These are phyloP conservation scores for Thielaviopsis ethacetica DNA, from an alignment of 2,329 filamentous ascomycete genomes.

Conservation along the genomic window DNA sequence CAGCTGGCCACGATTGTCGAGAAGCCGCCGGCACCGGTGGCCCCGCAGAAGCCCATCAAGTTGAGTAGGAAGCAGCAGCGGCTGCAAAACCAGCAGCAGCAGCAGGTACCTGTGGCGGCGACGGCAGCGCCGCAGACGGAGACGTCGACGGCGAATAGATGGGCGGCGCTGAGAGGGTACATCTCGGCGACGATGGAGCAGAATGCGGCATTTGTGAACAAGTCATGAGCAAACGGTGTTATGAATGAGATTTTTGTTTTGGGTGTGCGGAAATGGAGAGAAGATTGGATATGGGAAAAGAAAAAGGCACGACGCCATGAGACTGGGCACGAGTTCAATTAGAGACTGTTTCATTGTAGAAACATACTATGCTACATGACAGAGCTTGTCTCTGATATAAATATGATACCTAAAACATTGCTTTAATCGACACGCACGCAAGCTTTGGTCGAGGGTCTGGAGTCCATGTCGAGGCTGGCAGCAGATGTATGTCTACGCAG, in stretches of 20 bases:
- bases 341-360: no score
- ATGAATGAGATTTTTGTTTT: neutral
- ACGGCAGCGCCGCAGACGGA: constrained; percentile 13
- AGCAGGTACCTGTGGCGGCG: neutral
- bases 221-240: constrained; percentile 12
- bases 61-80: constrained; percentile 7
- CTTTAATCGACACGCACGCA: no score
- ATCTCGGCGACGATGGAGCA: constrained; percentile 82
- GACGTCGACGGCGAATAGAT: constrained; percentile 40
- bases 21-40: neutral
- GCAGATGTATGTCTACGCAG: no score
- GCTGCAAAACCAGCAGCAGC: neutral
- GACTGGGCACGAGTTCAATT: no score
- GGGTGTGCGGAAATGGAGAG: no score
- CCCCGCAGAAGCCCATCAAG: neutral
- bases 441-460: no score
- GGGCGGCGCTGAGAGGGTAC: constrained; percentile 68
- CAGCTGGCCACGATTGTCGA: constrained; percentile 35
- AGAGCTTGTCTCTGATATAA: no score
- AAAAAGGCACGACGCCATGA: no score
- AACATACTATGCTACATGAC: no score
- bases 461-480: no score
- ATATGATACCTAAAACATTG: no score
- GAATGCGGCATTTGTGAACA: constrained; percentile 51
- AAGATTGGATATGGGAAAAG: no score